Base-by-base conservation (phyloP, 1,284 basidiomycete species). In the Paramarasmius palmivorus region DNA sequence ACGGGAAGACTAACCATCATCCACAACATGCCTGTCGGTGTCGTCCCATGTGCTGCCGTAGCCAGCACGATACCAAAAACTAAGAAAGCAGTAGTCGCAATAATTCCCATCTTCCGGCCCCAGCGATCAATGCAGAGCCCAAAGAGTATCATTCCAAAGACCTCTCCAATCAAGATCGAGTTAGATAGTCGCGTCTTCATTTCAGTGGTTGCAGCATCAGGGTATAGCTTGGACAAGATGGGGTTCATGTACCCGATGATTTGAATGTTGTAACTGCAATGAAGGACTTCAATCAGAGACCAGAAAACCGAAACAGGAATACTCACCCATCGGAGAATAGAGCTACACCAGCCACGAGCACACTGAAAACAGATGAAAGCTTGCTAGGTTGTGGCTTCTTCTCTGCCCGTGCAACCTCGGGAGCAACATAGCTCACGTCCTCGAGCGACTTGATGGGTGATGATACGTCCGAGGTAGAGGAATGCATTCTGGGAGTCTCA, bases 121-220 rank as follows among this genome's bases (percentile, higher is more conserved):
- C 49, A 50, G n/a, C 44, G 41, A 37, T 53, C 51, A 14, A 53
- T 53, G 32, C 41, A 53, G 4, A 47, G 32, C 10, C 51, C 51
- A 32, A 53, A 53, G 20, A 47, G 34, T 17, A 53, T 46, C 51
- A 53, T 53, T 10, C 51, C 51, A 4, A 53, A 15, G 10, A 53
- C 42, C 20, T 53, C 51, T n/a, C 51, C 50, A 20, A 53, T 39
- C 15, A 53, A 35, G 29, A 53, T 46, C 14, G 42, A 46, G 26
- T 53, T 53, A 22, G 26, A 35, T 15, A 53, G 36, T 22, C 51
- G n/a, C 12, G 42, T 22, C 45, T 46, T 46, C 51, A 53, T 47
- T 19, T 53, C 42, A 9, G 37, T 23, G 9, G 49, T 50, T 22
- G 37, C 37, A 15, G 37, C 49, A 17, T 14, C 17, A 10, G 49